phyloP scores from a whole-genome alignment of 2,329 filamentous ascomycete genomes.

The Teratosphaeria zuluensis region DNA sequence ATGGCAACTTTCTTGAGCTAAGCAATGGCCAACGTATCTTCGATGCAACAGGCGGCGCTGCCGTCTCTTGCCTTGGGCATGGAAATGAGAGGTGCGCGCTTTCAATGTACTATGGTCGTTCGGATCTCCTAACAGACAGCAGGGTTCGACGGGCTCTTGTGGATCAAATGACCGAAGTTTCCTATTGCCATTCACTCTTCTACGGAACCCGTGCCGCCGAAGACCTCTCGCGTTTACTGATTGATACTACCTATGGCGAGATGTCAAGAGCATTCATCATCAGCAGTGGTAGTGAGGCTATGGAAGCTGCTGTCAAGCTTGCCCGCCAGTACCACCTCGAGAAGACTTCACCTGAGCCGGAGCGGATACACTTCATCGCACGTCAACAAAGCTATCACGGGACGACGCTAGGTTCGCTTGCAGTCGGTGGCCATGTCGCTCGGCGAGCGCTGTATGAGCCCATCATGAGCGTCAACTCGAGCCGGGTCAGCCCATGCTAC shows the following conservation, averaged over 20 bases:
- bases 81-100: constrained; percentile 41
- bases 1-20: constrained; percentile 44
- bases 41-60: constrained; percentile 65
- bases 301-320: constrained; percentile 60
- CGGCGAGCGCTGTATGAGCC: constrained; percentile 54
- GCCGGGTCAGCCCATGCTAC: constrained; percentile 57
- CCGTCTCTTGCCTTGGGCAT: constrained; percentile 62
- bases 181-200: constrained; percentile 51
- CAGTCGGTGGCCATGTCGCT: constrained; percentile 51
- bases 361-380: constrained; percentile 53
- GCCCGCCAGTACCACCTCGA: constrained; percentile 58
- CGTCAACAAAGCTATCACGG: constrained; percentile 61
- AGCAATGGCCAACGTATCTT: constrained; percentile 52
- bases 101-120: background rate
- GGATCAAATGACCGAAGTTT: constrained; percentile 48
- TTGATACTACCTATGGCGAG: constrained; percentile 41
- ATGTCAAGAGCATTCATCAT: constrained; percentile 49
- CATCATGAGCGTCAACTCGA: constrained; percentile 44
- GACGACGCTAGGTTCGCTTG: constrained; percentile 57
- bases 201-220: constrained; percentile 48
- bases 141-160: constrained; percentile 50
- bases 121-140: background rate
- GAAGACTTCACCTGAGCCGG: constrained; percentile 40
- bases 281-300: constrained; percentile 54
- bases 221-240: constrained; percentile 41